Evolutionary conservation across 257 asterid species (phyloP).

Genomic region (Rubia yunnanensis): DNA sequence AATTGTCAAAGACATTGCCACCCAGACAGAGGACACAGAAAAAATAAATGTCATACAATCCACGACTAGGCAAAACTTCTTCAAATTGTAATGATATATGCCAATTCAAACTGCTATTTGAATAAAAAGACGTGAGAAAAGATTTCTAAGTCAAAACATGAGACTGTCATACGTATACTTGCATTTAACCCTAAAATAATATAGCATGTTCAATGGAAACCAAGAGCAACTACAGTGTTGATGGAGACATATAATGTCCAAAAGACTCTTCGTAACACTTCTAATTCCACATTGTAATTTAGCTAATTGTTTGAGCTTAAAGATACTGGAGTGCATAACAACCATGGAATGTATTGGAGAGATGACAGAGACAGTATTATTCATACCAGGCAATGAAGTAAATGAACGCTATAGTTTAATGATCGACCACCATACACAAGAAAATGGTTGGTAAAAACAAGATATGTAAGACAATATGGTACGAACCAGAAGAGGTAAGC

Average conservation of each 20-base stretch:
- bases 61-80: neutral
- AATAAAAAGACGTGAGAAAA: too few species aligned
- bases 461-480: neutral
- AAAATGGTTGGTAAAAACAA: neutral
- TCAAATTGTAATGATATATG: too few species aligned
- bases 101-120: too few species aligned
- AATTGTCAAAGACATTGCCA: neutral
- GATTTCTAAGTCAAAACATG: too few species aligned
- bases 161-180: neutral
- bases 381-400: neutral
- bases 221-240: neutral
- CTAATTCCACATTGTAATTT: neutral
- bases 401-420: neutral
- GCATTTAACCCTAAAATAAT: neutral
- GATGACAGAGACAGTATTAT: neutral
- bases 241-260: neutral
- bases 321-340: neutral
- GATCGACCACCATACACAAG: neutral
- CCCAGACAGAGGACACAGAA: neutral
- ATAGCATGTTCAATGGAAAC: neutral
- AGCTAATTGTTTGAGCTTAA: neutral
- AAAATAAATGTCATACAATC: neutral
- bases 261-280: neutral
- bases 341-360: neutral
- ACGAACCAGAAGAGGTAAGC: slow-evolving; percentile 96